Percentiles rank a stretch among this genome's conserved stretches.
These are phyloP conservation scores for Aplosporella prunicola DNA, from an alignment of 2,329 filamentous ascomycete genomes.

Conservation along the genomic window DNA sequence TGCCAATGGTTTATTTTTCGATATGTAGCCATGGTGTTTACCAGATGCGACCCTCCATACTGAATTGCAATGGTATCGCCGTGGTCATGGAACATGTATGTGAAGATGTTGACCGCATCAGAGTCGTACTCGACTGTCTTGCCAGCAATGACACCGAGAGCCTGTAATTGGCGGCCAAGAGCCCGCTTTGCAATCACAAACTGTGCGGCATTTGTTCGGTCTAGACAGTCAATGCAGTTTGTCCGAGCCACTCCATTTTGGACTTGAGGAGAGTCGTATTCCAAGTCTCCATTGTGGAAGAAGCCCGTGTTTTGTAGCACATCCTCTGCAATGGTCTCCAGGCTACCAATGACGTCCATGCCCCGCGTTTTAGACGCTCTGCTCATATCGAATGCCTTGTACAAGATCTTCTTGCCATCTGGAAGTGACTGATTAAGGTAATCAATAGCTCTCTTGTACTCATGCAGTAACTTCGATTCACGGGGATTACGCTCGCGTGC, in stretches of 20 bases:
- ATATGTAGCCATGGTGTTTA: conserved; percentile 99
- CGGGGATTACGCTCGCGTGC: conserved; percentile 75
- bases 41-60: conserved; percentile 92
- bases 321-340: conserved; percentile 82
- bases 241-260: conserved; percentile 92
- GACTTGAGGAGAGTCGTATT: conserved; percentile 54
- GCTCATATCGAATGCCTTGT: conserved; percentile 98
- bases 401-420: conserved; percentile 71
- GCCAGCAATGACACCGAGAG: conserved; percentile 74
- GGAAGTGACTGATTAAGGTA: conserved; percentile 95
- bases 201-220: conserved; percentile 93
- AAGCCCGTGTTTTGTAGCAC: conserved; percentile 81
- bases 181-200: conserved; percentile 96
- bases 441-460: conserved; percentile 77
- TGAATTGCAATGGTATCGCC: conserved; percentile 97
- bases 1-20: conserved; percentile 99
- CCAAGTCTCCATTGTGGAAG: conserved; percentile 81
- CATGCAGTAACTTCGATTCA: conserved; percentile 80
- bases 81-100: conserved; percentile 96
- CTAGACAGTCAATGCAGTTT: conserved; percentile 96
- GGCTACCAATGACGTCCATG: conserved; percentile 85
- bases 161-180: conserved; percentile 82
- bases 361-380: conserved; percentile 82
- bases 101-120: conserved; percentile 91
- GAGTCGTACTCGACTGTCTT: conserved; percentile 84